Conservation (phyloP, 352 stramenopile genomes). For the Saprolegnia parasitica region DNA sequence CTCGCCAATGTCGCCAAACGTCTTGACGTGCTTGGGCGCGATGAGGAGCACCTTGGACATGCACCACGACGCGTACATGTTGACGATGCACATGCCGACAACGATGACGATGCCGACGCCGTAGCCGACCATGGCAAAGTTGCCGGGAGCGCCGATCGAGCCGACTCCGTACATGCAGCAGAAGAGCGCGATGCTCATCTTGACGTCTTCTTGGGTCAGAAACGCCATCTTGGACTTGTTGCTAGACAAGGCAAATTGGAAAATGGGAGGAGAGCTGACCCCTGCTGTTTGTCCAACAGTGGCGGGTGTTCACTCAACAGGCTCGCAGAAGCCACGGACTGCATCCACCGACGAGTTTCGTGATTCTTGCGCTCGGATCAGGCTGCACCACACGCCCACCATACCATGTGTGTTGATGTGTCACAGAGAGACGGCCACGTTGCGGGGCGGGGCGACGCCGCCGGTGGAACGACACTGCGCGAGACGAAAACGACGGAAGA, state of each 20-base stretch:
- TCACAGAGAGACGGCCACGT: too few relatives aligned
- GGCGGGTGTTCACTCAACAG: slow-evolving; percentile 14
- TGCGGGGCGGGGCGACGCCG: too few relatives aligned
- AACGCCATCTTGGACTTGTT: slow-evolving; percentile 10
- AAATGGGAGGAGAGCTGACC: neutral
- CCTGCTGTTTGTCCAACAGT: neutral
- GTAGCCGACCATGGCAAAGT: slow-evolving; percentile 27
- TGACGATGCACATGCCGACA: slow-evolving; percentile 27
- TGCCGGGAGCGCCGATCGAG: slow-evolving; percentile 23
- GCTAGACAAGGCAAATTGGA: neutral
- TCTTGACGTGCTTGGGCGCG: slow-evolving; percentile 29
- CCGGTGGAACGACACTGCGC: too few relatives aligned
- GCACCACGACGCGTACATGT: slow-evolving; percentile 26
- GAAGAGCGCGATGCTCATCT: slow-evolving; percentile 28
- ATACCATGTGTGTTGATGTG: too few relatives aligned
- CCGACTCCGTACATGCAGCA: slow-evolving; percentile 32
- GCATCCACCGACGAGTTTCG: too few relatives aligned
- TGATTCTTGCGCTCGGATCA: too few relatives aligned
- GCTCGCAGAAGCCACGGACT: too few relatives aligned
- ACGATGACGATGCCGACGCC: slow-evolving; percentile 11
- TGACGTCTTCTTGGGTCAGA: slow-evolving; percentile 29
- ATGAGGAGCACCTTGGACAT: slow-evolving; percentile 30
- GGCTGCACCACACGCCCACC: too few relatives aligned
- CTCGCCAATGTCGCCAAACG: slow-evolving; percentile 31
- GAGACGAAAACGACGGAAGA: too few relatives aligned